Evolutionary conservation across 495 filamentous ascomycete genomes (phyloP).

Genomic region (Hypoxylon fuscum): DNA sequence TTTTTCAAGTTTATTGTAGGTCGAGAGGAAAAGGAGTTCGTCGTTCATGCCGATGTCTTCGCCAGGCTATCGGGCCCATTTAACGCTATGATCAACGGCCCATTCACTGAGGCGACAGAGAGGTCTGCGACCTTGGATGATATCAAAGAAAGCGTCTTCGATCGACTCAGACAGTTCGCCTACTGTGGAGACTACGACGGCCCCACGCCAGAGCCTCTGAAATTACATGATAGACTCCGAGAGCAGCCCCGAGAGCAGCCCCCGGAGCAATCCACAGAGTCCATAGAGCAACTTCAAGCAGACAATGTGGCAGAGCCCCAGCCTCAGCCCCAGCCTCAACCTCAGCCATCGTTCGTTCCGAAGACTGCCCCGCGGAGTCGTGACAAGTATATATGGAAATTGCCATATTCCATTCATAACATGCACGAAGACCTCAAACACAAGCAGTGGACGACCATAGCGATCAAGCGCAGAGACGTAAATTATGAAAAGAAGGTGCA

Average conservation of each 20-base stretch:
- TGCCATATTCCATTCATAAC: neutral
- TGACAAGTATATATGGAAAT: neutral
- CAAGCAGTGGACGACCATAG: neutral
- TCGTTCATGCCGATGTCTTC: slow-evolving; percentile 58
- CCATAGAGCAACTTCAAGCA: too few species aligned
- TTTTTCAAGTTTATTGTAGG: slow-evolving; percentile 63
- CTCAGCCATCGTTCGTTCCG: too few species aligned
- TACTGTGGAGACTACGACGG: slow-evolving; percentile 57
- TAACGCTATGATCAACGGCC: slow-evolving; percentile 58
- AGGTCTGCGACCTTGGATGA: slow-evolving; percentile 56
- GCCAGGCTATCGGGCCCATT: slow-evolving; percentile 58
- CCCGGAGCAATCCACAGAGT: too few species aligned
- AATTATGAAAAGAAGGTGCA: neutral
- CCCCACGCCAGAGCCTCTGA: neutral
- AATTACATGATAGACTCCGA: neutral
- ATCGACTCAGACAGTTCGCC: slow-evolving; percentile 60
- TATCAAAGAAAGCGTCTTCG: slow-evolving; percentile 58
- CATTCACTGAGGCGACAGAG: slow-evolving; percentile 56
- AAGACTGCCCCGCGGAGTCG: too few species aligned
- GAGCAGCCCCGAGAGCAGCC: too few species aligned
- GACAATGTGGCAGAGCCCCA: too few species aligned
- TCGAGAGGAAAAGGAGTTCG: slow-evolving; percentile 53
- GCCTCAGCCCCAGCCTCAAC: too few species aligned
- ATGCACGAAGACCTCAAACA: neutral
- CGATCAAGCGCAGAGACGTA: neutral